Base-by-base conservation (phyloP, 306 rosid species). In the Chamaecrista fasciculata region DNA sequence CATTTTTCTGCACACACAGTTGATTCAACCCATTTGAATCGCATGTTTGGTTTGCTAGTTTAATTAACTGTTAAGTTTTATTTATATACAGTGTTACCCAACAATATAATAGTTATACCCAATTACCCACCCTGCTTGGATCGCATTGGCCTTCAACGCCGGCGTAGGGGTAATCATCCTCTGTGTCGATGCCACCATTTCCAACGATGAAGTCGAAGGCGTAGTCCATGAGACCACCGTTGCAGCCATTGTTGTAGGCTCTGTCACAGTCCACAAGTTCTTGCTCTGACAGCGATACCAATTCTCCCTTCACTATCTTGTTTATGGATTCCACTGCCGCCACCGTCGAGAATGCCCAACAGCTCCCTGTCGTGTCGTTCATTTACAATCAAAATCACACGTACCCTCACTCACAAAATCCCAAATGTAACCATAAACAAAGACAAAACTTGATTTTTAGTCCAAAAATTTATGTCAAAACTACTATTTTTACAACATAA, bases 201-300 rank as follows among this genome's bases (percentile, higher is more conserved):
- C 69, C 34, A 18, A 79, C 67, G 76, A 88, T 88, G 85, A 85
- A 88, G 76, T 88, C 82, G 37, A 81, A 87, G 36, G 94, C 90
- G 16, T 85, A 81, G 83, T 87, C 94, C 94, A 85, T 85, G 28
- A 87, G 83, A 12, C 90, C 94, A 0, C 94, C 94, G 18, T 79
- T 40, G 88, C 94, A 85, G 12, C 94, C 94, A 0, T 76, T 49
- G 37, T 88, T 78, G 78, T 83, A 81, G 6, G 66, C 3, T 36
- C 24, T 66, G 75, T 85, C 89, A 11, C 95, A 88, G 68, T 80
- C 90, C 19, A 88, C 89, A 4, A 88, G 89, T 49, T 88, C 89
- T 77, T 83, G 89, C 37, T 88, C 91, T 0, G 91, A 88, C 11
- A 88, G 75, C 26, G 87, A 85, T 31, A 85, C 67, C 1, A 85